Evolutionary conservation across 495 filamentous ascomycete genomes (phyloP).

Genomic region (Penicillium soppii): DNA sequence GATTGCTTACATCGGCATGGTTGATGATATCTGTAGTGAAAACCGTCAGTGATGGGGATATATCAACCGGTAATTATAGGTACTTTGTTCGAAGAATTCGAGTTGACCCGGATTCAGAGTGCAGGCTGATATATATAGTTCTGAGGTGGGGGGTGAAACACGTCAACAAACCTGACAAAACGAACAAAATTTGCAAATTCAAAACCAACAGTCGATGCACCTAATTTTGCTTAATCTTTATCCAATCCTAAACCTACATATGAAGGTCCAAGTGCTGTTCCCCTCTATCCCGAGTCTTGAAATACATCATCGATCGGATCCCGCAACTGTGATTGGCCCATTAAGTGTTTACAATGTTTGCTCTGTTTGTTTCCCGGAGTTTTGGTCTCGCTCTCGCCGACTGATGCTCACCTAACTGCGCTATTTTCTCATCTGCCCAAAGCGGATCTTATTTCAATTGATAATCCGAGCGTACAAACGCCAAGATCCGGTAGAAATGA

Average conservation of each 20-base stretch:
- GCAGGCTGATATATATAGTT: too few species aligned
- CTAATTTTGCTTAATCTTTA: background rate
- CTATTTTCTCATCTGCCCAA: background rate
- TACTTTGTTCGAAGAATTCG: too few species aligned
- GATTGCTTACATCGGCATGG: constrained; percentile 28
- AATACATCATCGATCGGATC: constrained; percentile 23
- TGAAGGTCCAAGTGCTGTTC: constrained; percentile 4
- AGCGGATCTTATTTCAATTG: background rate
- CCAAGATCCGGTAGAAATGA: constrained; percentile 32
- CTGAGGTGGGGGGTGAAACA: too few species aligned
- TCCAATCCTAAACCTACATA: constrained; percentile 2
- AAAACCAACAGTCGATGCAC: background rate
- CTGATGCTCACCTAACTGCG: background rate
- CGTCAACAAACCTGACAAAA: background rate
- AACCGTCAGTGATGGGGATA: too few species aligned
- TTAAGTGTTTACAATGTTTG: constrained; percentile 37
- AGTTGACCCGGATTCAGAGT: too few species aligned
- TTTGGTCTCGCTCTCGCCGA: background rate
- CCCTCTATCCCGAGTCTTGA: background rate
- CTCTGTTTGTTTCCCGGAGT: constrained; percentile 30
- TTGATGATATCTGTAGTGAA: background rate
- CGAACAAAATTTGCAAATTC: background rate
- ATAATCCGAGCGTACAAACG: background rate
- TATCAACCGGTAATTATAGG: too few species aligned
- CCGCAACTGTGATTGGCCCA: constrained; percentile 18